Evolutionary conservation across 2,329 filamentous ascomycete genomes (phyloP).

Genomic region (Botrytis cinerea): DNA sequence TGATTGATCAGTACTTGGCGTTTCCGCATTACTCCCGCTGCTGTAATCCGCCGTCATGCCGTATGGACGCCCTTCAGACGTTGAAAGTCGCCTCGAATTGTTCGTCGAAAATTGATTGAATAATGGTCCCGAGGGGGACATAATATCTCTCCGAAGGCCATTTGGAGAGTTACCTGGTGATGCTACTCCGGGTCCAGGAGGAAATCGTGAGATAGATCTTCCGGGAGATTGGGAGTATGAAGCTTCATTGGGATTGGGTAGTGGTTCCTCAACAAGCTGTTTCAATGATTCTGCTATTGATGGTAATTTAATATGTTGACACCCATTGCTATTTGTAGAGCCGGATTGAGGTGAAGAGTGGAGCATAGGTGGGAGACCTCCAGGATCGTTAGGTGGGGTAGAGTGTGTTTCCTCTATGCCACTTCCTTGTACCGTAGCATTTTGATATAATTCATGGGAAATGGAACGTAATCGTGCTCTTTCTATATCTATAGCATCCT

Average conservation of each 20-base stretch:
- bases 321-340: slow-evolving; percentile 35
- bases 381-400: slow-evolving; percentile 26
- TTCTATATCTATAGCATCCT: not conserved
- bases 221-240: slow-evolving; percentile 38
- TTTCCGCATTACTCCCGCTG: slow-evolving; percentile 46
- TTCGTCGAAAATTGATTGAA: slow-evolving; percentile 29
- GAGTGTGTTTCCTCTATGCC: slow-evolving; percentile 22
- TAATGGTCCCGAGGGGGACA: slow-evolving; percentile 39
- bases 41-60: slow-evolving; percentile 36
- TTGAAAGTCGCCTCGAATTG: slow-evolving; percentile 35
- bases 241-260: slow-evolving; percentile 27
- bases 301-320: slow-evolving; percentile 37
- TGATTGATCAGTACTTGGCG: slow-evolving; percentile 50
- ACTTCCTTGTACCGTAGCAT: not conserved
- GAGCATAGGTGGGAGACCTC: slow-evolving; percentile 39
- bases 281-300: slow-evolving; percentile 39
- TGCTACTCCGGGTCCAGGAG: slow-evolving; percentile 32
- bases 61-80: slow-evolving; percentile 35
- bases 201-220: slow-evolving; percentile 33
- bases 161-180: slow-evolving; percentile 40
- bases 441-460: not conserved
- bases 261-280: slow-evolving; percentile 33
- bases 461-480: not conserved
- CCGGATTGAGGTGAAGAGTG: slow-evolving; percentile 34
- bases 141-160: slow-evolving; percentile 47